Base-by-base conservation (phyloP, 2,329 filamentous ascomycete species). In the Westerdykella ornata region DNA sequence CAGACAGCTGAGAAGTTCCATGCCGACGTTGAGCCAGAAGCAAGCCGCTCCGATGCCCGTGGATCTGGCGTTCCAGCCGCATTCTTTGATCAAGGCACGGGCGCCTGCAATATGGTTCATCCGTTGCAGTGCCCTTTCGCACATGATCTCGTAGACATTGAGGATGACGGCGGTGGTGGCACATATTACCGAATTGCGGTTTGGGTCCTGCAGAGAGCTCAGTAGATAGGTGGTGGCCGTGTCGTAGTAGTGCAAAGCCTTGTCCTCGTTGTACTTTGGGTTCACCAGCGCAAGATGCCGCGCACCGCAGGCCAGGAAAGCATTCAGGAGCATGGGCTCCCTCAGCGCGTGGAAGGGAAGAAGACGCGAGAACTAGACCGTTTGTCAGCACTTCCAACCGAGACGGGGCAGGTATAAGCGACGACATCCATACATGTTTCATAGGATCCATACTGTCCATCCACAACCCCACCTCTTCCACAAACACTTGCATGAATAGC, bases 121-220 rank as follows among this genome's bases (percentile, higher is more conserved):
- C n/a, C 84, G 77, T 53, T 88, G 80, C 29, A 82, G 72, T 4
- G 84, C 81, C 51, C 80, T 80, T 58, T 90, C 85, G 37, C 81
- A 88, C 87, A 96, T 94, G 53, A 89, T 83, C 64, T 96, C 88
- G 66, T 94, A 96, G 3, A 94, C 85, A 53, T 94, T 90, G 22
- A 97, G 75, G 6, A 94, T 83, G 12, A 94, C 83, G 2, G 90
- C 88, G 0, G 88, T 88, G 0, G 85, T 86, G 6, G 89, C 88
- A 62, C 88, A 95, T 39, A 94, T 81, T 19, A 83, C 80, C 1
- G 82, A 87, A 59, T 95, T 84, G 43, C 88, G 79, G 51, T 92
- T 84, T 0, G 88, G 87, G 55, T 95, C 88, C 60, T 92, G 85
- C 33, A 95, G 68, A 38, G 79, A 82, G 35, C 81, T 78, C 12